A percentile compares a stretch with the other conserved stretches of the same genome.
Conservation (phyloP, 345 rosid genomes). For the Citrus inodora region DNA sequence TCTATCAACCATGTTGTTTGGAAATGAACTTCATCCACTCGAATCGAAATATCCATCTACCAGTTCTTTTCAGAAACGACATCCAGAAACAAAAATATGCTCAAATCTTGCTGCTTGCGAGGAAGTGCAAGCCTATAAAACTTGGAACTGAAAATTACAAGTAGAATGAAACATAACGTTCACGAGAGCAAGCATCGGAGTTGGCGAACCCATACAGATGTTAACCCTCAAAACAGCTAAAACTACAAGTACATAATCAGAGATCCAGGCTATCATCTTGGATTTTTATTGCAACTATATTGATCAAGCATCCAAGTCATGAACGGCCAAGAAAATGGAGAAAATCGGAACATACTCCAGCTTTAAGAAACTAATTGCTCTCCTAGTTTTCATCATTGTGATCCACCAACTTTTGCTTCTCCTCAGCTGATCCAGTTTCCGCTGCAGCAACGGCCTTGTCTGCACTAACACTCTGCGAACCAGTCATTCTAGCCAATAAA, state of each 20-base stretch:
- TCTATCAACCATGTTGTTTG: neutral
- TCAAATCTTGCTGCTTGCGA: neutral
- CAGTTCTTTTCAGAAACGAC: neutral
- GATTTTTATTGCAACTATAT: neutral
- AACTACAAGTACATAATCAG: neutral
- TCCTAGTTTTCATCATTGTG: conserved; percentile 13
- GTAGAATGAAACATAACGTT: neutral
- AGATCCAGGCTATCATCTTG: neutral
- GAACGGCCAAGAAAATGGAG: neutral
- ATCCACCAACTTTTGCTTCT: conserved; percentile 36
- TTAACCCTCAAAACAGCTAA: neutral
- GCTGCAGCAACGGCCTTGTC: conserved; percentile 10
- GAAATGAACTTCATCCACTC: neutral
- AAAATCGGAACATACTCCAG: neutral
- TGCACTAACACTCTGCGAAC: conserved; percentile 63
- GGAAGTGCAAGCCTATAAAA: neutral
- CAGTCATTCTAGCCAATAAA: conserved; percentile 85
- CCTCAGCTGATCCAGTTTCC: conserved; percentile 19
- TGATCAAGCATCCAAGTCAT: neutral
- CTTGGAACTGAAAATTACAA: neutral
- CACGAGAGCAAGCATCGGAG: neutral
- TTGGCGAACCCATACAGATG: neutral
- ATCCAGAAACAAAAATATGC: neutral
- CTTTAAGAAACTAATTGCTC: conserved; percentile 17
- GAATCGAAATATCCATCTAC: neutral